phyloP scores from a whole-genome alignment of 192 early-diverging fungal genomes.

The Geranomyces variabilis region DNA sequence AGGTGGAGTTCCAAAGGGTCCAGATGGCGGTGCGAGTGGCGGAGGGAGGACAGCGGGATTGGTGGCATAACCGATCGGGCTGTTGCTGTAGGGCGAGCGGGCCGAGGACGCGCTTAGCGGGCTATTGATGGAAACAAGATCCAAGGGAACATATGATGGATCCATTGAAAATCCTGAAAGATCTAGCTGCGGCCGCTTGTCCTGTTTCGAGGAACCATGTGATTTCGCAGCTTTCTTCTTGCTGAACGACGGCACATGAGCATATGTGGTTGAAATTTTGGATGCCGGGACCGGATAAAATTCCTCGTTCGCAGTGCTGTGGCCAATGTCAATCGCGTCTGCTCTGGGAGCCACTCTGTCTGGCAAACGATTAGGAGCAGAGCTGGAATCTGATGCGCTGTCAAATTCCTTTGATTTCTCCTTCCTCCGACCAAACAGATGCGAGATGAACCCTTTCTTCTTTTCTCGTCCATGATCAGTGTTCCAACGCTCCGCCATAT shows the following conservation, averaged over 20 bases:
- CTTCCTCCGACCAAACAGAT: slow-evolving; percentile 29
- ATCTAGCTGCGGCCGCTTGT: slow-evolving; percentile 21
- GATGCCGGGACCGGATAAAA: no score
- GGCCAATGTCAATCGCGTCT: slow-evolving; percentile 5
- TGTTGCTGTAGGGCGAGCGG: slow-evolving; percentile 5
- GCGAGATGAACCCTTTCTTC: slow-evolving; percentile 21
- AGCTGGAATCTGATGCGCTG: background rate
- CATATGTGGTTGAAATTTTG: no score
- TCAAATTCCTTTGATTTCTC: slow-evolving; percentile 14
- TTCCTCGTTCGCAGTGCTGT: background rate
- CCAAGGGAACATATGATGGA: slow-evolving; percentile 28
- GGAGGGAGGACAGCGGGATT: slow-evolving; percentile 10
- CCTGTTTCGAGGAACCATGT: background rate
- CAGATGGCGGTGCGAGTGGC: slow-evolving; percentile 14
- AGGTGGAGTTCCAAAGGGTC: background rate
- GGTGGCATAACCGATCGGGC: slow-evolving; percentile 16
- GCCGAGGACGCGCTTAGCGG: slow-evolving; percentile 8
- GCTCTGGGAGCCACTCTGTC: background rate
- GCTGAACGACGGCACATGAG: background rate
- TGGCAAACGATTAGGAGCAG: background rate
- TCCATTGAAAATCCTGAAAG: slow-evolving; percentile 37
- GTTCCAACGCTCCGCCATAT: slow-evolving; percentile 15
- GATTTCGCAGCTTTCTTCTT: background rate
- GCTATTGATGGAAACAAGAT: slow-evolving; percentile 27
- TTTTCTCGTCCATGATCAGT: slow-evolving; percentile 12